Percentiles rank a stretch among this genome's conserved stretches.
Evolutionary conservation across 2,329 filamentous ascomycete species (phyloP).

Genomic region (Malbranchea cinnamomea): DNA sequence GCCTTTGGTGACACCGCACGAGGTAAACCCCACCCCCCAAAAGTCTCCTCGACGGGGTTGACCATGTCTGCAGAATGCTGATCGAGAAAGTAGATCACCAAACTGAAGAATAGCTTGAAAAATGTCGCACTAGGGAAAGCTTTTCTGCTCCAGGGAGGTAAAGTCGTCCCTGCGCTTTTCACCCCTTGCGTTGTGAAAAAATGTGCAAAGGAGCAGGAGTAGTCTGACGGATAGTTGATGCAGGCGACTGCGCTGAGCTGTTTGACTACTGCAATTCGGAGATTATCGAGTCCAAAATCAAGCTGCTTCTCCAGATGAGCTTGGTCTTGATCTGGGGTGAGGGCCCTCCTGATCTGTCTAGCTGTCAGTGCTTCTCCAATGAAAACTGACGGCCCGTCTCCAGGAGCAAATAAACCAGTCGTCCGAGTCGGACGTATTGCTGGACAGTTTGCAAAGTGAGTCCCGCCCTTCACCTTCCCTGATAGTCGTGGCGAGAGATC

Average conservation of each 20-base stretch:
- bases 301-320: conserved; percentile 92
- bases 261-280: conserved; percentile 90
- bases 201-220: not conserved
- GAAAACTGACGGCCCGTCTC: conserved; percentile 2
- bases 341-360: too few relatives aligned
- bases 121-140: conserved; percentile 84
- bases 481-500: not conserved
- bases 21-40: conserved; percentile 16
- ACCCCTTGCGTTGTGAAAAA: not conserved
- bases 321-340: conserved; percentile 77
- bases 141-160: conserved; percentile 83
- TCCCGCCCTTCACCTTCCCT: not conserved
- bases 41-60: conserved; percentile 1
- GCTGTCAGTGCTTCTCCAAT: conserved; percentile 21
- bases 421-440: conserved; percentile 93
- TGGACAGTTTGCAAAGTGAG: conserved; percentile 80
- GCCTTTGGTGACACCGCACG: conserved; percentile 32
- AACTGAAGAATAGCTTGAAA: conserved; percentile 60
- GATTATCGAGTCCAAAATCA: conserved; percentile 91
- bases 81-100: conserved; percentile 42
- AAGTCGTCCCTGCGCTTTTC: conserved; percentile 3
- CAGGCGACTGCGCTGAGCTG: conserved; percentile 76
- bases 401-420: conserved; percentile 54
- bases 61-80: conserved; percentile 6
- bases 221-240: not conserved